phyloP scores from a whole-genome alignment of 1,284 basidiomycete genomes.

The Phellinidium pouzarii region DNA sequence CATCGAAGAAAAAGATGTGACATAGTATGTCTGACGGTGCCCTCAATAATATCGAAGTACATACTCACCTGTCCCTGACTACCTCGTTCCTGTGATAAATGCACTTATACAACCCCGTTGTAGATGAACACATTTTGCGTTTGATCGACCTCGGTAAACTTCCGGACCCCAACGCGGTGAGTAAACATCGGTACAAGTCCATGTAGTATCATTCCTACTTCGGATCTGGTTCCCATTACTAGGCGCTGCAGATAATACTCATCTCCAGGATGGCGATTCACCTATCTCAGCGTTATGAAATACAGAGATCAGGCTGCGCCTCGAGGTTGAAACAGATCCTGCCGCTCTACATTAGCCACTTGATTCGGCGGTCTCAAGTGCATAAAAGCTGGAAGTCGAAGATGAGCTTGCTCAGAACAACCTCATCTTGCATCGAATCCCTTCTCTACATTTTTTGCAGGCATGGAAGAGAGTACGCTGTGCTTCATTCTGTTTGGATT shows the following conservation, averaged over 20 bases:
- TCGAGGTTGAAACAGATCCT: no score
- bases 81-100: conserved; percentile 6
- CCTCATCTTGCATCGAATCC: background rate
- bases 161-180: background rate
- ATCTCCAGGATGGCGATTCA: background rate
- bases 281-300: background rate
- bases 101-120: background rate
- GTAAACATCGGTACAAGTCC: background rate
- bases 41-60: background rate
- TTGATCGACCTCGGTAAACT: background rate
- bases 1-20: background rate
- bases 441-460: background rate
- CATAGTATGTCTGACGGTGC: background rate
- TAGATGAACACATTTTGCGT: background rate
- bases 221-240: background rate
- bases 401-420: background rate
- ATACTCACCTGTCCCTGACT: background rate
- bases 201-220: background rate
- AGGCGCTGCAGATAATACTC: background rate
- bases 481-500: background rate
- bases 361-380: background rate
- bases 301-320: background rate
- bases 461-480: background rate
- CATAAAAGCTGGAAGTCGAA: background rate
- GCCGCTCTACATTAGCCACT: background rate